Evolutionary conservation across 305 asterid genomes (phyloP), one percentile per base, ranked within the genome.

Genomic region (Solanum hybrid): DNA sequence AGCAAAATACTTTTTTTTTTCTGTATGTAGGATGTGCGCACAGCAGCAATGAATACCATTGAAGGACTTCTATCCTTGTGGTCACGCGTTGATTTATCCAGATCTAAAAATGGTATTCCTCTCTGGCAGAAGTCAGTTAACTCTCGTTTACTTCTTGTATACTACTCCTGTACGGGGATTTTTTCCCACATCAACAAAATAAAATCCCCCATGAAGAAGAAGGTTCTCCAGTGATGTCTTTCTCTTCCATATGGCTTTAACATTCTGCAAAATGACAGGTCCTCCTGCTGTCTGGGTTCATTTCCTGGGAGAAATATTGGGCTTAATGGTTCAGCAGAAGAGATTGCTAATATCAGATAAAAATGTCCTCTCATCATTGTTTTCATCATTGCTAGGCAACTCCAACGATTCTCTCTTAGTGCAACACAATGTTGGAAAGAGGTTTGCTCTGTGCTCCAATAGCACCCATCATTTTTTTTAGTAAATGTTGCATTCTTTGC

Each of bases 261-360:
- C 35, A 93, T 86, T 75, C 64, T 89, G 85, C 86, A 79, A 78
- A 86, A 72, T 91, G 88, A 82, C 98, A 96, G 99, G 98, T 73
- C 94, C 91, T 81, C 89, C 79, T 84, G 94, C 90, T 75, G 90
- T 46, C 80, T 34, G 91, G 91, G 86, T 90, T 89, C 92, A 92
- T 90, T 96, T 95, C 91, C 94, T 95, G 72, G 98, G 99, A 86
- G 98, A 96, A 82, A 93, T 97, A 81, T 91, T 96, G 91, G 76
- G 88, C 90, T 88, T 94, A 91, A 89, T 96, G 89, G 92, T 91
- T 91, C 96, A 93, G 94, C 97, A 94, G 91, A 95, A 96, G 95
- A 95, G 87, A 93, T 91, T 96, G 93, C 93, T 96, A 89, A 71
- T 97, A 86, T 96, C 98, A 34, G 98, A 97, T 93, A 93, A 76